Conservation (phyloP, 805 yeast genomes). For the Metschnikowia arizonensis region DNA sequence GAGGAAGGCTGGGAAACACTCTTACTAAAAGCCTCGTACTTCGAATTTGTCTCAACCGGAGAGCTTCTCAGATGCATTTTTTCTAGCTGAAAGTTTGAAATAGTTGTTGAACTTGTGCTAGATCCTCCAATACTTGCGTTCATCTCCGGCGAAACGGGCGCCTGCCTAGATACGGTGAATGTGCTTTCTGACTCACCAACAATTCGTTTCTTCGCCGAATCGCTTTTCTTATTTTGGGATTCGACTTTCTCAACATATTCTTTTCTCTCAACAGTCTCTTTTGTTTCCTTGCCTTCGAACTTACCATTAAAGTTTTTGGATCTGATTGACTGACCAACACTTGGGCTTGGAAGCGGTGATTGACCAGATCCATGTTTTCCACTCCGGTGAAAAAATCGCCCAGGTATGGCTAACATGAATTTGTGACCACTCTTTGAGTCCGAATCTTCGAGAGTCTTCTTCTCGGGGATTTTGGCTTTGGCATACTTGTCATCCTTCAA, state of each 20-base stretch:
- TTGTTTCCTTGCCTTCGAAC: background rate
- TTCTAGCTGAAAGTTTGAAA: background rate
- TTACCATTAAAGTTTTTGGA: background rate
- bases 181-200: background rate
- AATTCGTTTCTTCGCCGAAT: background rate
- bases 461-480: background rate
- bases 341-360: background rate
- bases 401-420: slow-evolving; percentile 15
- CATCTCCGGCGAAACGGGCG: background rate
- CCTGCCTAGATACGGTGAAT: background rate
- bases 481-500: background rate
- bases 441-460: background rate
- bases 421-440: slow-evolving; percentile 6
- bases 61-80: background rate
- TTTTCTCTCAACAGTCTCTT: background rate
- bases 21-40: background rate
- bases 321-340: background rate
- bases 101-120: background rate
- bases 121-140: background rate
- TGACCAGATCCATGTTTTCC: background rate
- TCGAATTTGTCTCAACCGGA: background rate
- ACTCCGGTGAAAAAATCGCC: slow-evolving; percentile 14
- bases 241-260: background rate
- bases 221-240: background rate
- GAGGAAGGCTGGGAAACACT: slow-evolving; percentile 5